Conservation (phyloP, 129 eudicot genomes). For the Flaveria brownii region DNA sequence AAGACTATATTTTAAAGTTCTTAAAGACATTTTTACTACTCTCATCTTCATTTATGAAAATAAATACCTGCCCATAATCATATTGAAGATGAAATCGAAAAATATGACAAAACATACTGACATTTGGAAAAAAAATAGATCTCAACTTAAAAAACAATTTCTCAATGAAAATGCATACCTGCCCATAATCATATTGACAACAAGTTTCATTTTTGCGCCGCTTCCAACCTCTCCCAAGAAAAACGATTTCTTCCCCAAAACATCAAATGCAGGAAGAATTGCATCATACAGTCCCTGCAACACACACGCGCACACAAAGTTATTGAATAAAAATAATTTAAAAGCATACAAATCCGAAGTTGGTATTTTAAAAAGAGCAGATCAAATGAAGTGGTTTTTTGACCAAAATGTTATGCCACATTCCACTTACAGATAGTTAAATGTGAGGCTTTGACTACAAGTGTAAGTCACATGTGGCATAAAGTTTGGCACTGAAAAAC, state of each 20-base stretch:
- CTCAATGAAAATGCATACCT: constrained; percentile 47
- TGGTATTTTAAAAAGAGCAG: neutral
- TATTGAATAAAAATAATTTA: neutral
- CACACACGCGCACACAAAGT: constrained; percentile 18
- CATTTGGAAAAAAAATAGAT: neutral
- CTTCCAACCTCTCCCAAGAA: constrained; percentile 85
- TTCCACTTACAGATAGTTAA: too few relatives aligned
- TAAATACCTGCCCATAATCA: too few relatives aligned
- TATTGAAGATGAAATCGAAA: neutral
- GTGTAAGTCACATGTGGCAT: too few relatives aligned
- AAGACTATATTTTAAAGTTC: too few relatives aligned
- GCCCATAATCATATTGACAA: constrained; percentile 98
- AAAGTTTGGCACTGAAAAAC: too few relatives aligned
- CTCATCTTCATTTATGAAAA: constrained; percentile 1
- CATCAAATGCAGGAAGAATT: constrained; percentile 81
- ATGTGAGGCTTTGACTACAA: too few relatives aligned
- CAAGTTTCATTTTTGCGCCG: constrained; percentile 99
- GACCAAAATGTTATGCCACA: neutral
- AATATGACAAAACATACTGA: neutral
- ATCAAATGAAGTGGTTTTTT: neutral
- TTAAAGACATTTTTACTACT: neutral
- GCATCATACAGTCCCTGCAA: constrained; percentile 69
- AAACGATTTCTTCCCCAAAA: constrained; percentile 95
- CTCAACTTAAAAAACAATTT: neutral
- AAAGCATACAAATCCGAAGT: neutral